Evolutionary conservation across 2,329 filamentous ascomycete genomes (phyloP).

Genomic region (Hypoxylon sp.): DNA sequence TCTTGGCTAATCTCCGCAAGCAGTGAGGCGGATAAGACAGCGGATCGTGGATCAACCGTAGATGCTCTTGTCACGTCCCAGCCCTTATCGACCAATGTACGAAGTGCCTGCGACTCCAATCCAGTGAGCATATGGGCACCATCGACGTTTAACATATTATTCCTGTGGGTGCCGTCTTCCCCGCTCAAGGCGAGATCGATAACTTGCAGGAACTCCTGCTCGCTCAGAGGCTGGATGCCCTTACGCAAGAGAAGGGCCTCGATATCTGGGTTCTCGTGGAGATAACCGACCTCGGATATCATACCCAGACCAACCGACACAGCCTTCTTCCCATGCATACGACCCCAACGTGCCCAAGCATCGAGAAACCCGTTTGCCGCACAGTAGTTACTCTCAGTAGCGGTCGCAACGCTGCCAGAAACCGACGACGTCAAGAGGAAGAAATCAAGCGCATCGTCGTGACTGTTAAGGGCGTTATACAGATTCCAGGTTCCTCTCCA

Average conservation of each 20-base stretch:
- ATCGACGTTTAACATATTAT: too few species aligned
- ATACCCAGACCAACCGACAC: constrained; percentile 49
- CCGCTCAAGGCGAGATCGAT: constrained; percentile 24
- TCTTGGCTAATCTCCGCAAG: too few species aligned
- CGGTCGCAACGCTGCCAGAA: constrained; percentile 51
- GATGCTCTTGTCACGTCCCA: too few species aligned
- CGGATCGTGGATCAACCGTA: too few species aligned
- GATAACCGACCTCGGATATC: constrained; percentile 55
- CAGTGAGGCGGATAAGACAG: too few species aligned
- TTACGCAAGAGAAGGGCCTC: constrained; percentile 17
- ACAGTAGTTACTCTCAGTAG: constrained; percentile 56
- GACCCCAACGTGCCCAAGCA: constrained; percentile 49
- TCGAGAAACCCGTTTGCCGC: constrained; percentile 58
- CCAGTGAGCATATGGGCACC: too few species aligned
- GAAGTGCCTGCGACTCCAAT: too few species aligned
- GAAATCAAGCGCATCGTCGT: constrained; percentile 54
- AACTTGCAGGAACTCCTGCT: constrained; percentile 8
- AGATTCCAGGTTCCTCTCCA: constrained; percentile 7
- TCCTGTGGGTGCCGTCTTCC: too few species aligned
- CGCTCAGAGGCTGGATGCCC: constrained; percentile 1
- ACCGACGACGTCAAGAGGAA: constrained; percentile 52
- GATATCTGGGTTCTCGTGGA: constrained; percentile 51
- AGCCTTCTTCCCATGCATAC: constrained; percentile 44
- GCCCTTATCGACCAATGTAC: too few species aligned
- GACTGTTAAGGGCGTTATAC: not conserved